These are phyloP conservation scores for Cyberlindnera americana DNA, from an alignment of 805 yeast species.

Conservation along the genomic window DNA sequence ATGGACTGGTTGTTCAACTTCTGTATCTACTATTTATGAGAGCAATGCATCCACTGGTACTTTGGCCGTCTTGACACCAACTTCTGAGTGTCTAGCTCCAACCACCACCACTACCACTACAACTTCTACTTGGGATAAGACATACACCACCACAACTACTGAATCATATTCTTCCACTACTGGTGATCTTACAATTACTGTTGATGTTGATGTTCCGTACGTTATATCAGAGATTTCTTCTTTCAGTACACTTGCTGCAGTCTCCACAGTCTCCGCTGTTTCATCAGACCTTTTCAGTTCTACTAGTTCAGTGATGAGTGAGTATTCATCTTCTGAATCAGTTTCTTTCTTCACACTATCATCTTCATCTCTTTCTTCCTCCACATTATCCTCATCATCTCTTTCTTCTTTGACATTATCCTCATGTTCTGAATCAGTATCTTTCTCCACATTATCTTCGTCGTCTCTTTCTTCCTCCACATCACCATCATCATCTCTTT, in stretches of 20 bases:
- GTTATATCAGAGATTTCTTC: no score
- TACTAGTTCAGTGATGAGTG: no score
- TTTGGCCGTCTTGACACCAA: conserved; percentile 19
- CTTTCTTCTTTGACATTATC: no score
- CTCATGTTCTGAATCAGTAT: no score
- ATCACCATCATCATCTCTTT: no score
- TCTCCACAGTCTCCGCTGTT: conserved; percentile 2
- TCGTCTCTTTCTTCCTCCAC: no score
- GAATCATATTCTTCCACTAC: conserved; percentile 7
- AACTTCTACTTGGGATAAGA: conserved; percentile 5
- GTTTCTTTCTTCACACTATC: no score
- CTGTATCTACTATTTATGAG: conserved; percentile 15
- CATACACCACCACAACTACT: conserved; percentile 11
- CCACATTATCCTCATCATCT: no score
- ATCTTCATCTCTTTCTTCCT: no score
- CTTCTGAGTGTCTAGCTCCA: conserved; percentile 12
- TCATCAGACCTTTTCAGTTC: no score
- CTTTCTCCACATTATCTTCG: no score
- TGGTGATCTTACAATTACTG: conserved; percentile 11
- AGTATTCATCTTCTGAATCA: no score
- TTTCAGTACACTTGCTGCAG: background rate
- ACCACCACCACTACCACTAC: conserved; percentile 1
- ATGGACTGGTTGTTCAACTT: conserved; percentile 21
- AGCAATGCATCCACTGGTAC: conserved; percentile 19
- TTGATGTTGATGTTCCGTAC: conserved; percentile 10